Conservation (phyloP, 345 rosid species). For the Ceriops decandra region DNA sequence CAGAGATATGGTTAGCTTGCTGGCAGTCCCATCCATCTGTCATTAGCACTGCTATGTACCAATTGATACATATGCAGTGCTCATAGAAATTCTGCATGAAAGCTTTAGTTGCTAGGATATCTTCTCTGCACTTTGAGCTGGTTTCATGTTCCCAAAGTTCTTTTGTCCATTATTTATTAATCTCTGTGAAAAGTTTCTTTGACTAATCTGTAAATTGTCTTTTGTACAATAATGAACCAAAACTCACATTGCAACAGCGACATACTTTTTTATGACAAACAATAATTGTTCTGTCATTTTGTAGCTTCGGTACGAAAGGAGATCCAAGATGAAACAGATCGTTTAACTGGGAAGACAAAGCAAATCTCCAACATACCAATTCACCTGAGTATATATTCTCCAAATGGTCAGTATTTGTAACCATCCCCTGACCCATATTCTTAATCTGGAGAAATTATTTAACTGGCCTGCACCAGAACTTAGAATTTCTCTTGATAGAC, state of each 20-base stretch:
- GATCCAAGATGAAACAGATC: slow-evolving; percentile 70
- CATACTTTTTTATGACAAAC: neutral
- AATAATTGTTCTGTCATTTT: slow-evolving; percentile 14
- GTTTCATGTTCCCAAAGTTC: neutral
- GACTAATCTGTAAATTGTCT: neutral
- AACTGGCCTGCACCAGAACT: neutral
- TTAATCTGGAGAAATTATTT: slow-evolving; percentile 12
- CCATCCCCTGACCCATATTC: slow-evolving; percentile 8
- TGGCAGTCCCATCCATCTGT: neutral
- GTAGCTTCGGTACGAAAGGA: slow-evolving; percentile 72
- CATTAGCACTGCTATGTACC: neutral
- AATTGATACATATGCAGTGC: neutral
- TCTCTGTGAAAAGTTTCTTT: neutral
- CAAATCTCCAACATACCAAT: slow-evolving; percentile 72
- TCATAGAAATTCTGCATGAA: neutral
- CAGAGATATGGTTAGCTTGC: neutral
- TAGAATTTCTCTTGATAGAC: neutral
- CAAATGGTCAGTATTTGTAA: slow-evolving; percentile 58
- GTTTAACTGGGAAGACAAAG: slow-evolving; percentile 66
- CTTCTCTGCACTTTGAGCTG: neutral
- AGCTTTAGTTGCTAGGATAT: neutral
- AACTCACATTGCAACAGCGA: neutral
- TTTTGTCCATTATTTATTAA: neutral
- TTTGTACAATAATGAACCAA: neutral
- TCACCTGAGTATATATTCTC: slow-evolving; percentile 71